Evolutionary conservation across 176 grass and related monocot genomes (phyloP).

Genomic region (Avena eriantha): DNA sequence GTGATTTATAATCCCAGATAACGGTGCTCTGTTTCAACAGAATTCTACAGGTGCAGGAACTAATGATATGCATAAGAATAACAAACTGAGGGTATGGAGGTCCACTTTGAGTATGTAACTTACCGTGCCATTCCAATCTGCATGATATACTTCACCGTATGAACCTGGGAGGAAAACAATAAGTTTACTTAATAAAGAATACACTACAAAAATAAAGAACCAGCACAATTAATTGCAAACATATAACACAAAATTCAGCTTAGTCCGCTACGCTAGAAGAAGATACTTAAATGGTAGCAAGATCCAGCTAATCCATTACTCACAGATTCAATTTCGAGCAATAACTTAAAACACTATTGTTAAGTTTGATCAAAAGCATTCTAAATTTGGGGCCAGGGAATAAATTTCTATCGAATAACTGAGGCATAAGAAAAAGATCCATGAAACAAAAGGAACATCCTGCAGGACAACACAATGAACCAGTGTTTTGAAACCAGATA

Average conservation of each 20-base stretch:
- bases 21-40: conserved; percentile 8
- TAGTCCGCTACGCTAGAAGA: conserved; percentile 10
- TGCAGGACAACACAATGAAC: neutral
- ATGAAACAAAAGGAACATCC: neutral
- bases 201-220: neutral
- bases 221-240: neutral
- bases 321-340: neutral
- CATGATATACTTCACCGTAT: conserved; percentile 96
- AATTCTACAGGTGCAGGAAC: conserved; percentile 13
- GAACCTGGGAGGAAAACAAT: conserved; percentile 61
- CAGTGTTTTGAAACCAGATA: neutral
- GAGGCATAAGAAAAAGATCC: neutral
- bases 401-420: neutral
- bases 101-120: conserved; percentile 52
- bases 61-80: conserved; percentile 9
- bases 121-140: conserved; percentile 99
- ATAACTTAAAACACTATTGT: neutral
- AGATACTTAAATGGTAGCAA: neutral
- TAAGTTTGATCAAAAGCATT: neutral
- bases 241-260: conserved; percentile 3
- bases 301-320: conserved; percentile 5
- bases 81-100: conserved; percentile 13
- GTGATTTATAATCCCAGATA: conserved; percentile 22
- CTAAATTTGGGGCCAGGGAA: neutral
- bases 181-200: conserved; percentile 39